Evolutionary conservation across 345 rosid genomes (phyloP), one percentile per base, ranked within the genome.

Genomic region (Boechera retrofracta): DNA sequence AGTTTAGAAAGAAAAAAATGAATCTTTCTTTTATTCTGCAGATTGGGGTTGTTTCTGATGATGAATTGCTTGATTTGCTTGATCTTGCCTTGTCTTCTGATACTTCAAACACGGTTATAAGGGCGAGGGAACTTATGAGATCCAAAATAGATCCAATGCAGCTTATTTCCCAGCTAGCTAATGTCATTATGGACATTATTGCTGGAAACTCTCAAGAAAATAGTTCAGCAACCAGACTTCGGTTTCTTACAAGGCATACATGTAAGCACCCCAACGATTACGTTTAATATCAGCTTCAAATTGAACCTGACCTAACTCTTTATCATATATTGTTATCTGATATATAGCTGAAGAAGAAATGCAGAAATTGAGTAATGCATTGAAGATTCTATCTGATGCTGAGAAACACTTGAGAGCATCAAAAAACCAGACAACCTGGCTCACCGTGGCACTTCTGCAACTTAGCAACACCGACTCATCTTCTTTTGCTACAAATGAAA

Each of bases 351-450:
- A 95, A 79, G 87, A 78, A 9, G 98, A 91, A 79, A 69, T 87
- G 82, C 92, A 84, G 75, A 89, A 83, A 69, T 32, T 95, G 83
- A 84, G 86, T 71, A 87, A 85, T 76, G 98, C 98, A 11, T 58
- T 95, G 84, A 95, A 87, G 86, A 79, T 87, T 82, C 91, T 95
- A 63, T 89, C 99, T 53, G 97, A 95, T 70, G 88, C 96, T 18
- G 99, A 95, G 84, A 91, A 92, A 82, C 96, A 95, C 64, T 79
- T 95, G 82, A 87, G 98, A 82, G 85, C 86, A 77, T 85, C 96
- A n/a, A 95, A 88, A 79, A 90, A 86, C 77, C 99, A 92, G 81
- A 87, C 94, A 71, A 95, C 97, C 2, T 95, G 98, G 99, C 98
- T 95, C 33, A 92, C 97, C 57, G 99, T 87, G 32, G 97, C 98